phyloP scores from a whole-genome alignment of 225 moss, liverwort and hornwort genomes.

The Lunularia cruciata region DNA sequence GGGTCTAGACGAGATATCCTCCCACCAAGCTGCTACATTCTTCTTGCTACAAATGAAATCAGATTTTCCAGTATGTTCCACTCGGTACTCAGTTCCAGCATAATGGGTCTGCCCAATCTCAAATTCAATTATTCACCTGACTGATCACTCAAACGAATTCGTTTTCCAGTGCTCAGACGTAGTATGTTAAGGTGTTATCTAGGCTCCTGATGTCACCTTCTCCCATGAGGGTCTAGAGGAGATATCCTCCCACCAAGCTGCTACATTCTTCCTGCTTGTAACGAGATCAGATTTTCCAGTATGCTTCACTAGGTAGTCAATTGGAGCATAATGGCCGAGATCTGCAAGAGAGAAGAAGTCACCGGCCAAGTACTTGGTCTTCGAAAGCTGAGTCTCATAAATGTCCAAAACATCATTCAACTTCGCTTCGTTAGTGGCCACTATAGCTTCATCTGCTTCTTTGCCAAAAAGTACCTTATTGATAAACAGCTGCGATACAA shows the following conservation, averaged over 20 bases:
- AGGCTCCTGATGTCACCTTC: conserved; percentile 22
- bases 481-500: neutral
- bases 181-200: no score
- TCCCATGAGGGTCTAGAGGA: conserved; percentile 23
- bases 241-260: conserved; percentile 34
- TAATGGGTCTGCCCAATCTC: no score
- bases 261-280: conserved; percentile 18
- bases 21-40: no score
- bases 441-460: conserved; percentile 5
- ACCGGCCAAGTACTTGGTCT: conserved; percentile 38
- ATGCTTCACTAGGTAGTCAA: neutral
- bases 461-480: neutral
- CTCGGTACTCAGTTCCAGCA: no score
- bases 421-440: neutral
- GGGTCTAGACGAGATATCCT: no score
- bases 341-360: conserved; percentile 38
- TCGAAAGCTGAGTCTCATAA: conserved; percentile 32
- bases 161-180: no score
- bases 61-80: no score
- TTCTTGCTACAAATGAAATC: no score
- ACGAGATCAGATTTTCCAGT: neutral
- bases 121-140: no score
- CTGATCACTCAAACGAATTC: no score
- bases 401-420: conserved; percentile 23
- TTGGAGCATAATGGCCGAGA: conserved; percentile 11